These are phyloP conservation scores for Penicillium sp. DNA, from an alignment of 2,329 filamentous ascomycete genomes.

Conservation along the genomic window DNA sequence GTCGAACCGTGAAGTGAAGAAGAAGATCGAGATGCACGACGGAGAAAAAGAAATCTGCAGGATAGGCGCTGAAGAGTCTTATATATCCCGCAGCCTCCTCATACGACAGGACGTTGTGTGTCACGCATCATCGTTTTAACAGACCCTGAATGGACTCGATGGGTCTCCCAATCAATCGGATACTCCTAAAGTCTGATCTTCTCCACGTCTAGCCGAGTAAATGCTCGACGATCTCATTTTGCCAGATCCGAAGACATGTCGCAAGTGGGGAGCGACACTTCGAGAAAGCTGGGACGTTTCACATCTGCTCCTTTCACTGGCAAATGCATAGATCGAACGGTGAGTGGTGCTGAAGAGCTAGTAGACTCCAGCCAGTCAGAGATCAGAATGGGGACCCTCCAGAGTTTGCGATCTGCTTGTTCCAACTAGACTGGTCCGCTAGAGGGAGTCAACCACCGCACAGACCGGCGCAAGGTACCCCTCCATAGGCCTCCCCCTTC, in stretches of 20 bases:
- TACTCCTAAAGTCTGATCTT: conserved; percentile 14
- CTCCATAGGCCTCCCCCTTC: conserved; percentile 9
- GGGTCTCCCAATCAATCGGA: conserved; percentile 21
- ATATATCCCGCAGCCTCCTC: conserved; percentile 16
- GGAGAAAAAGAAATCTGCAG: conserved; percentile 13
- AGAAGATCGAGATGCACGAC: conserved; percentile 24
- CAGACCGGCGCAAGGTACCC: conserved; percentile 12
- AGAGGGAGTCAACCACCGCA: conserved; percentile 20
- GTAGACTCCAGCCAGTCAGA: conserved; percentile 14
- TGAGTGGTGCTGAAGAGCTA: conserved; percentile 10
- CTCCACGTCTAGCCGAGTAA: conserved; percentile 7
- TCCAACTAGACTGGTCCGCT: conserved; percentile 16
- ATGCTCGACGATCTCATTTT: conserved; percentile 4
- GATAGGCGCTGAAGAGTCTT: conserved; percentile 22
- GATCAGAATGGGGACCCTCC: conserved; percentile 1
- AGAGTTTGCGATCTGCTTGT: conserved; percentile 11
- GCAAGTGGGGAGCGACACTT: conserved; percentile 7
- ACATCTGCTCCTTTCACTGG: not conserved
- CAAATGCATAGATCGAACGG: not conserved
- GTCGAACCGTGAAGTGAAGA: conserved; percentile 26
- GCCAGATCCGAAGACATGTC: not conserved
- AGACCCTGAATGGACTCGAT: conserved; percentile 9
- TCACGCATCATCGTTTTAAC: not conserved
- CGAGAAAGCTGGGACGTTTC: conserved; percentile 21
- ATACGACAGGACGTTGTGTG: conserved; percentile 1